phyloP scores from a whole-genome alignment of 1,139 yeast genomes.

The Lodderomyces oxycetoniae region DNA sequence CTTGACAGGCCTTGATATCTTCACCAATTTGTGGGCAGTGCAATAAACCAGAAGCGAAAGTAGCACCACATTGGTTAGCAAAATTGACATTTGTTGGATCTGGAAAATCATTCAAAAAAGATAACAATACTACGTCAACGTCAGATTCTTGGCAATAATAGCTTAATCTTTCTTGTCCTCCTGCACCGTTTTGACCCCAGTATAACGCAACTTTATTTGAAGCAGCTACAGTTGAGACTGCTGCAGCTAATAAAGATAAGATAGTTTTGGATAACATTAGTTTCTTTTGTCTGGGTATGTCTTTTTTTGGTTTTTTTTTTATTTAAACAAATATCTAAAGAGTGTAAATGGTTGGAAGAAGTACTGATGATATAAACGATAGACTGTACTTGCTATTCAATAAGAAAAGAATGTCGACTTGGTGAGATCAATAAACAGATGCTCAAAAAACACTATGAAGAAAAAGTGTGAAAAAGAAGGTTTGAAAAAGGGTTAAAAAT shows the following conservation, averaged over 20 bases:
- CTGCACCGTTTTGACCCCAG: constrained; percentile 81
- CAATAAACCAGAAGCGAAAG: constrained; percentile 53
- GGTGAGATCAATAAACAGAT: no score
- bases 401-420: no score
- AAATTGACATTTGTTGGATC: constrained; percentile 49
- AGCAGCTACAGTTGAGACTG: constrained; percentile 36
- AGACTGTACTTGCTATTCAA: no score
- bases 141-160: constrained; percentile 64
- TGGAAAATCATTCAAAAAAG: constrained; percentile 68
- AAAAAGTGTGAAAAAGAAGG: no score
- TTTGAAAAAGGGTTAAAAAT: no score
- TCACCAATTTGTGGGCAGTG: constrained; percentile 60
- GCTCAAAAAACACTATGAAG: no score
- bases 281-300: background rate
- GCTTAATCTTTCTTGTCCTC: constrained; percentile 61
- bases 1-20: constrained; percentile 78
- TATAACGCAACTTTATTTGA: constrained; percentile 64
- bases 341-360: no score
- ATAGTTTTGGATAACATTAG: constrained; percentile 13
- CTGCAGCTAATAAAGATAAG: constrained; percentile 11
- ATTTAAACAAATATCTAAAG: no score
- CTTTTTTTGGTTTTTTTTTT: background rate
- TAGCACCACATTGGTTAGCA: constrained; percentile 58
- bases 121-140: constrained; percentile 66
- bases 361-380: no score